Evolutionary conservation across 768 basidiomycete genomes (phyloP).

Genomic region (Russula ochroleuca): DNA sequence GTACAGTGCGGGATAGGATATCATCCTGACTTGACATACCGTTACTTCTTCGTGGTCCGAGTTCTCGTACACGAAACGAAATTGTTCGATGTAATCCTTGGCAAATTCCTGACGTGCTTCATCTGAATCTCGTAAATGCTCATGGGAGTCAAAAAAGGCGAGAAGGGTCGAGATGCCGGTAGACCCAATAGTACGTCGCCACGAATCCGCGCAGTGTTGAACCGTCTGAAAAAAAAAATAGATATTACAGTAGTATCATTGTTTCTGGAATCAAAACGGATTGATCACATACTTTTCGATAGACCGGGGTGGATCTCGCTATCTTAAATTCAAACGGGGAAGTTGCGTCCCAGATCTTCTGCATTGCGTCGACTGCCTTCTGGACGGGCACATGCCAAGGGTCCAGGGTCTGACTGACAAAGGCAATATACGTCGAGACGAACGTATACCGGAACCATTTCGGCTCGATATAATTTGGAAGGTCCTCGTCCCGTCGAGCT

Average conservation of each 20-base stretch:
- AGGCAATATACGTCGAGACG: not conserved
- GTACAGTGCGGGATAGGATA: not conserved
- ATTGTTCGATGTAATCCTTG: not conserved
- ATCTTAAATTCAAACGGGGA: not conserved
- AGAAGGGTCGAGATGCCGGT: not conserved
- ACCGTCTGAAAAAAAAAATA: not conserved
- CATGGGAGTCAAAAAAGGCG: not conserved
- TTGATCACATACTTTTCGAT: not conserved
- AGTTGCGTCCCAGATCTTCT: not conserved
- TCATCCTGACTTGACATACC: not conserved
- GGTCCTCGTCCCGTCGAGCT: not conserved
- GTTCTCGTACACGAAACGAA: not conserved
- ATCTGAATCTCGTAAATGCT: not conserved
- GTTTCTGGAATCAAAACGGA: not conserved
- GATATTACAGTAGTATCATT: not conserved
- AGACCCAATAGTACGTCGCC: not conserved
- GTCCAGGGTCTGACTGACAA: not conserved
- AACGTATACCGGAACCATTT: not conserved
- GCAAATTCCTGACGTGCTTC: not conserved
- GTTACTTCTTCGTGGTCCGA: not conserved
- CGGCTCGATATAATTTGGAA: not conserved
- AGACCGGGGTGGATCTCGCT: not conserved
- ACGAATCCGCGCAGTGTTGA: not conserved
- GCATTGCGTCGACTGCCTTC: not conserved
- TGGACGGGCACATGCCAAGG: not conserved